Base-by-base conservation (phyloP, 1,139 yeast species). In the Zygoascus hellenicus region DNA sequence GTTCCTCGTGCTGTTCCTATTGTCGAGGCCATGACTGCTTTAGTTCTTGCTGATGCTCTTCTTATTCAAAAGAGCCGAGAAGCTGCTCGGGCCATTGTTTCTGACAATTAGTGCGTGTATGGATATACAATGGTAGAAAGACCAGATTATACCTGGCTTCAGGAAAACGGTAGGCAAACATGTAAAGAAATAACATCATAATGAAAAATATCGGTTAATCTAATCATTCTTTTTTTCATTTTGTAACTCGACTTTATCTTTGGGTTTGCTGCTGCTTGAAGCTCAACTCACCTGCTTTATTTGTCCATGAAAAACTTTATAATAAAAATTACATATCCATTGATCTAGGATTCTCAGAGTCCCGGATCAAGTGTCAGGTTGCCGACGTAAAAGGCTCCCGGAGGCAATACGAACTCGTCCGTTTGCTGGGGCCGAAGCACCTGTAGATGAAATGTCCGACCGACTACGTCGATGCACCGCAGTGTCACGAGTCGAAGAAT, bases 1-100 rank as follows among this genome's bases (percentile, higher is more conserved):
- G 95, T 95, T 11, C 98, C 98, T 54, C 81, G 98, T 68, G 98
- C 98, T 29, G 90, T 92, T 49, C 98, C 98, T 45, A 92, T 92
- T 62, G 97, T 92, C 40, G 98, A 92, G 71, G 88, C 98, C 40
- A 92, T 92, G 98, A 79, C 97, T 48, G 95, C 97, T 7, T 74
- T 94, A 57, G 97, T 88, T 2, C 70, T 92, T 56, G 92, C 90
- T 46, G 98, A 92, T 66, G 82, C 87, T 53, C 71, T 83, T 50
- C 70, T 92, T 70, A 77, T 90, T 44, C 98, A 92, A 69, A 83
- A 86, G 68, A 74, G 96, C 34, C 81, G 98, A 69, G 89, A 84
- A 56, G 72, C 71, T 41, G 67, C 78, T 46, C 56, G 62, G 52
- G 43, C 61, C 38, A 44, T 53, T 15, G 49, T 53, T 2, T 10